A percentile compares a stretch with the other conserved stretches of the same genome.
phyloP scores from a whole-genome alignment of 768 basidiomycete genomes.

The Lactarius hatsudake region DNA sequence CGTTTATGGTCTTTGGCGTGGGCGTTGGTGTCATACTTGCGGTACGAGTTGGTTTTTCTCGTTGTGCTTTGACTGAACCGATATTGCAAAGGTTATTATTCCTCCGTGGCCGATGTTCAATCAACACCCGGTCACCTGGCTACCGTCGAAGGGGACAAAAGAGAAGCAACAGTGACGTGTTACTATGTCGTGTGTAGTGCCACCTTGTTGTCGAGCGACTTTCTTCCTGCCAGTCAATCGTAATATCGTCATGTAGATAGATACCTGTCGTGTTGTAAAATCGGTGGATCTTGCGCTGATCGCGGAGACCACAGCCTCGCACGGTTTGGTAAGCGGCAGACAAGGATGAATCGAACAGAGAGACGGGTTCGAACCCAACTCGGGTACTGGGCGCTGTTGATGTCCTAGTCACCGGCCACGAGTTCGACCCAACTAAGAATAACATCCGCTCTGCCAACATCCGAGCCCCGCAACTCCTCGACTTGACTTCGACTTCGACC shows the following conservation, averaged over 20 bases:
- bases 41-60: constrained; percentile 25
- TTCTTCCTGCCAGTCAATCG: background rate
- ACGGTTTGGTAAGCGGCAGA: background rate
- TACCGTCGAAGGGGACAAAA: constrained; percentile 39
- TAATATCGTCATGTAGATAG: background rate
- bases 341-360: background rate
- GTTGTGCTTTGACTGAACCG: constrained; percentile 16
- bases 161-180: constrained; percentile 29
- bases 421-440: constrained; percentile 56
- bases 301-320: background rate
- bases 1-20: constrained; percentile 49
- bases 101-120: constrained; percentile 74
- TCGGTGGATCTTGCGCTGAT: too few relatives aligned
- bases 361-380: background rate
- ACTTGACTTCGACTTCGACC: constrained; percentile 5
- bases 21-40: constrained; percentile 24
- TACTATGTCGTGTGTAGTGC: background rate
- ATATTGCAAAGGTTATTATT: constrained; percentile 46
- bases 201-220: background rate
- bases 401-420: too few relatives aligned
- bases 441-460: background rate
- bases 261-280: background rate
- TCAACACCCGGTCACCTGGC: constrained; percentile 59
- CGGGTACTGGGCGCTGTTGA: background rate
- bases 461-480: background rate